Base-by-base conservation (phyloP, 345 rosid genomes). In the Hibiscus syriacus region DNA sequence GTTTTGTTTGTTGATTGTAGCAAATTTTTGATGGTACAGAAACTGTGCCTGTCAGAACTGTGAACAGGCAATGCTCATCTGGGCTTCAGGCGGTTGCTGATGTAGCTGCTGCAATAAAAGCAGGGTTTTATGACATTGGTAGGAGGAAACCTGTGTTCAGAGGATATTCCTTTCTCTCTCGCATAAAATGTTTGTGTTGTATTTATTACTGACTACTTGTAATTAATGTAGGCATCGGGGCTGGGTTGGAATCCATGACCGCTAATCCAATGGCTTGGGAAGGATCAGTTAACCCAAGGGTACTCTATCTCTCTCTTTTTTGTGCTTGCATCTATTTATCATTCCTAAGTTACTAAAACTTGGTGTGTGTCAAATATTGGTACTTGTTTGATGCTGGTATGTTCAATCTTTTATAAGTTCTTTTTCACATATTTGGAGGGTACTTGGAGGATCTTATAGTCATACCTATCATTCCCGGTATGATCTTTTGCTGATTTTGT, bases 51-150 rank as follows among this genome's bases (percentile, higher is more conserved):
- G 7, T 90, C 69, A 83, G 96, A 79, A 92, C 90, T 32, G 98
- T 90, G 72, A 93, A 93, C 76, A 81, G 98, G 71, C 97, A 88
- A 72, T 93, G 98, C 73, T 81, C 98, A 2, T 93, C 98, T 50
- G 98, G 98, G 58, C 97, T 93, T 80, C 97, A 93, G 82, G 97
- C 98, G 14, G 97, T 93, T 73, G 97, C 98, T 62, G 97, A 90
- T 74, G 97, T 93, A 32, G 96, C 92, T 59, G 96, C 97, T 25
- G 93, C 97, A 52, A 90, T 93, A 36, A 90, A 83, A 83, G 98
- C 97, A 5, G 98, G 97, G 6, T 93, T 90, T 74, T 93, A 90
- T 82, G 98, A 88, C 66, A 86, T 93, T 68, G 98, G 98, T 90
- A 83, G 68, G 58, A 17, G 8, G 43, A 12, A 4, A 25, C 0